Conservation (phyloP, 371 early-diverging fungal species). For the Mucor racemosus region DNA sequence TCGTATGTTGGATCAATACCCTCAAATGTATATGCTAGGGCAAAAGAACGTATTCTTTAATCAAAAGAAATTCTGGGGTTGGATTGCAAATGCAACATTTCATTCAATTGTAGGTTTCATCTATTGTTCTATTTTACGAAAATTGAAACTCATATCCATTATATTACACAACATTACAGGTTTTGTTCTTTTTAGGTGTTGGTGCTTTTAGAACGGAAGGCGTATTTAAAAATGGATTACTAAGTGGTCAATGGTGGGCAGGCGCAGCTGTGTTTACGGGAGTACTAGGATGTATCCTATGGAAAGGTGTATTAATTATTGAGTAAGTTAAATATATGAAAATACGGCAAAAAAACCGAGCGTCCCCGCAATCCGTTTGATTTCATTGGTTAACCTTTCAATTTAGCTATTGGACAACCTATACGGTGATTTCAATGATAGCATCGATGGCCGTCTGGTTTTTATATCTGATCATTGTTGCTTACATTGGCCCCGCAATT, state of each 20-base stretch:
- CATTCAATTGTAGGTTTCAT: constrained; percentile 70
- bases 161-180: constrained; percentile 25
- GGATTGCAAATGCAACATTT: constrained; percentile 86
- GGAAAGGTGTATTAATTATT: constrained; percentile 84
- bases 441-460: constrained; percentile 90
- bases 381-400: constrained; percentile 13
- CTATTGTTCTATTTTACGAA: constrained; percentile 30
- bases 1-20: constrained; percentile 72
- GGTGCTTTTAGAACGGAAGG: constrained; percentile 66
- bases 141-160: background rate
- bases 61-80: constrained; percentile 86
- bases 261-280: constrained; percentile 81
- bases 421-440: constrained; percentile 78
- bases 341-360: background rate
- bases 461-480: constrained; percentile 82
- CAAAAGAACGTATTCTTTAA: constrained; percentile 89
- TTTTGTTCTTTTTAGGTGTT: constrained; percentile 68
- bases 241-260: constrained; percentile 79
- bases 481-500: constrained; percentile 78
- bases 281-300: constrained; percentile 79
- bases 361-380: constrained; percentile 17
- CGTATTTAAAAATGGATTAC: constrained; percentile 63
- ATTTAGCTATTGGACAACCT: constrained; percentile 80
- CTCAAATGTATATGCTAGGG: constrained; percentile 86
- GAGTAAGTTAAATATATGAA: constrained; percentile 56